phyloP scores from a whole-genome alignment of 805 yeast genomes.

The Teunomyces lycoperdinae region DNA sequence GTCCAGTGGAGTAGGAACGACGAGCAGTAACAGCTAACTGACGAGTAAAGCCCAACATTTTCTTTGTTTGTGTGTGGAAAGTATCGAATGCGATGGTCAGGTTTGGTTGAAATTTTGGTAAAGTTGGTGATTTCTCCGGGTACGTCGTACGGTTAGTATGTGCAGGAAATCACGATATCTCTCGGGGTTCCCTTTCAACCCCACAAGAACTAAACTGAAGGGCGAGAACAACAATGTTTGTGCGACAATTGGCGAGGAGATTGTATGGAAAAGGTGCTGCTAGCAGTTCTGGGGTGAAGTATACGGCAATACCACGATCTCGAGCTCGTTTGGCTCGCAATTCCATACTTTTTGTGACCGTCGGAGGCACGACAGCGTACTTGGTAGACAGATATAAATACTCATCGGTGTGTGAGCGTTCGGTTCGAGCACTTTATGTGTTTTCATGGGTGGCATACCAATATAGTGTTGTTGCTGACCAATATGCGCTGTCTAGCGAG shows the following conservation, averaged over 20 bases:
- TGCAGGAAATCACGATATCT: not conserved
- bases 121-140: not conserved
- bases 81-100: not conserved
- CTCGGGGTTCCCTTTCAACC: not conserved
- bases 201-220: not conserved
- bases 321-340: not conserved
- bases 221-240: not conserved
- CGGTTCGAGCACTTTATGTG: slow-evolving; percentile 48
- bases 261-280: not conserved
- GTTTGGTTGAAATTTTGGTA: not conserved
- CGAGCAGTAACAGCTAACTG: slow-evolving; percentile 14
- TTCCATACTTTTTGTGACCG: not conserved
- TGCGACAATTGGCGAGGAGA: not conserved
- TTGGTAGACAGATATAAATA: slow-evolving; percentile 37
- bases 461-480: slow-evolving; percentile 46
- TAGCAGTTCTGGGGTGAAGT: too few species aligned
- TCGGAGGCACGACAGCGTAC: slow-evolving; percentile 16
- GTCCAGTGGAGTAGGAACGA: slow-evolving; percentile 31
- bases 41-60: slow-evolving; percentile 16
- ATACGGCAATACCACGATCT: too few species aligned
- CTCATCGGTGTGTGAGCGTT: slow-evolving; percentile 52
- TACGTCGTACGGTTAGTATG: not conserved
- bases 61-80: slow-evolving; percentile 1
- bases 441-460: slow-evolving; percentile 54
- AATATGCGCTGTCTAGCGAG: slow-evolving; percentile 39